These are phyloP conservation scores for Sphaceloma murrayae DNA, from an alignment of 2,329 filamentous ascomycete genomes.

Conservation along the genomic window DNA sequence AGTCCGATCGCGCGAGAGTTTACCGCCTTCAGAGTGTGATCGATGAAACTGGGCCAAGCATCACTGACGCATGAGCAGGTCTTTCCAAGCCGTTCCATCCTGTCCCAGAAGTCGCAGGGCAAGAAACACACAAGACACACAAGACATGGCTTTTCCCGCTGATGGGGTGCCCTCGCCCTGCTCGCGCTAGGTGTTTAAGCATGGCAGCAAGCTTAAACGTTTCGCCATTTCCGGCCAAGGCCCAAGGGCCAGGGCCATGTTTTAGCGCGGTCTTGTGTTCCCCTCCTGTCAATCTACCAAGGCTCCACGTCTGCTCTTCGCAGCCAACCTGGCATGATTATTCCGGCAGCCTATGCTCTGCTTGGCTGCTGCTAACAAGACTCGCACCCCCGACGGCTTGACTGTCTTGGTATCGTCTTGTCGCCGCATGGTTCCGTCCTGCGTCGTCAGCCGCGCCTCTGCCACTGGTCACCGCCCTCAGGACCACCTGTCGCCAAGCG, in stretches of 20 bases:
- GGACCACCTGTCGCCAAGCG: conserved; percentile 1
- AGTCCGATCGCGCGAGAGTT: no score
- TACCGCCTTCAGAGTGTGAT: no score
- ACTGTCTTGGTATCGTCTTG: conserved; percentile 4
- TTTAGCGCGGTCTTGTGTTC: conserved; percentile 5
- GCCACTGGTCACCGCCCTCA: not conserved
- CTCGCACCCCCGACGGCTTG: not conserved
- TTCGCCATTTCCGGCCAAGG: not conserved
- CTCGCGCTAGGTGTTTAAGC: not conserved
- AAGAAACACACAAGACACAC: not conserved
- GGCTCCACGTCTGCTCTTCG: no score
- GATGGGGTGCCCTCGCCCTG: not conserved
- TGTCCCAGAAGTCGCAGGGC: not conserved
- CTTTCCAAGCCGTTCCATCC: not conserved
- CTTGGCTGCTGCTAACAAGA: conserved; percentile 8
- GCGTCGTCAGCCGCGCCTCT: conserved; percentile 3
- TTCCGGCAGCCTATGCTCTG: no score
- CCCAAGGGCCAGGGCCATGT: no score
- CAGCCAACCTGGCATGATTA: not conserved
- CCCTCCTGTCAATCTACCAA: conserved; percentile 1
- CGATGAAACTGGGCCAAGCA: not conserved
- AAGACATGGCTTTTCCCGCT: not conserved
- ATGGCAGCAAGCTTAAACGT: not conserved
- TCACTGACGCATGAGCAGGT: not conserved
- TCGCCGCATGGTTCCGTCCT: conserved; percentile 6